Evolutionary conservation across 805 yeast species (phyloP).

Genomic region (Brettanomyces bruxellensis): DNA sequence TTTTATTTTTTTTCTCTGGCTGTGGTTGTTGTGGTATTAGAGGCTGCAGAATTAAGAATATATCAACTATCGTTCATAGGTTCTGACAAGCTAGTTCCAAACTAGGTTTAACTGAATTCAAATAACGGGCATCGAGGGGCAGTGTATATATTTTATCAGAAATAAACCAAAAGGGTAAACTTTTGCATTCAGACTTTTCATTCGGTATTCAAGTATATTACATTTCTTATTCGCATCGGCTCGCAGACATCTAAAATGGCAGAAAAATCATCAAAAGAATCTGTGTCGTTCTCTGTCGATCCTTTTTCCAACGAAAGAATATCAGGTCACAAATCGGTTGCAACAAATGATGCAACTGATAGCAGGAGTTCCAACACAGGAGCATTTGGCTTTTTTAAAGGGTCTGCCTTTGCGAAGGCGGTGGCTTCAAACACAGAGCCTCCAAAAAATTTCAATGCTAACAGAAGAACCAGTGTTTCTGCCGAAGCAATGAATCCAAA

Average conservation of each 20-base stretch:
- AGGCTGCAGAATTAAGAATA: too few relatives aligned
- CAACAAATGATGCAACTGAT: not conserved
- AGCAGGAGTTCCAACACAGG: not conserved
- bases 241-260: not conserved
- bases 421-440: conserved; percentile 43
- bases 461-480: conserved; percentile 82
- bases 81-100: too few relatives aligned
- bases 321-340: not conserved
- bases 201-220: not conserved
- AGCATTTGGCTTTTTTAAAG: conserved; percentile 4
- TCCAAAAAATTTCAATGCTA: conserved; percentile 39
- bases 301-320: conserved; percentile 4
- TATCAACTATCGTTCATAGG: too few relatives aligned
- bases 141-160: too few relatives aligned
- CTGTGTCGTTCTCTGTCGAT: not conserved
- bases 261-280: not conserved
- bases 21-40: too few relatives aligned
- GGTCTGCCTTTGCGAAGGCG: conserved; percentile 18
- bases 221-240: not conserved
- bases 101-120: too few relatives aligned
- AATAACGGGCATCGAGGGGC: too few relatives aligned
- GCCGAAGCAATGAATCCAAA: conserved; percentile 83
- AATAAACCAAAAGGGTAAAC: too few relatives aligned
- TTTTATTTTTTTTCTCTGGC: too few relatives aligned
- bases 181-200: too few relatives aligned